Evolutionary conservation across 176 grass and related monocot species (phyloP), one percentile per base, ranked within the genome.

Genomic region (Musa schizocarpa): DNA sequence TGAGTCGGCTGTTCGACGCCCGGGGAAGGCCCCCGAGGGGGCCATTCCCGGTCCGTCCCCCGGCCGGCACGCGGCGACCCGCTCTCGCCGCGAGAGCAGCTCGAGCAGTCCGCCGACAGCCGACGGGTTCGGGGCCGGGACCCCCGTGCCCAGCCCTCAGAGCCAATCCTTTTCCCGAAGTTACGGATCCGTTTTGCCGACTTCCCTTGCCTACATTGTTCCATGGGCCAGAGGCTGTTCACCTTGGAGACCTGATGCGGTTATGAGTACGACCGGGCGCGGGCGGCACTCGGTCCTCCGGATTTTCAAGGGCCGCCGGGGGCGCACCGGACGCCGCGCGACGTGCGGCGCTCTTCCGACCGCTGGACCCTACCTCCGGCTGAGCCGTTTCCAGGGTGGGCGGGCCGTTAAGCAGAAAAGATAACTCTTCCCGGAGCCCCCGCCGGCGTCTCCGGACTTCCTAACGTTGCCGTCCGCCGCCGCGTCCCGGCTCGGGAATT

Each of bases 301-400:
- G 57, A 86, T 86, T 86, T 86, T 81, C 83, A 86, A 19, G 83
- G 83, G 83, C 83, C 78, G 57, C 74, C 73, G 78, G 78, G 78
- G 83, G 77, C 54, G 78, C 83, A 85, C 78, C 78, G 64, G 83
- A 85, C 83, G 72, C 77, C 83, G 54, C 77, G 72, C 71, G 83
- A 85, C 70, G 64, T 85, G 83, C 63, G 83, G 83, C 76, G 83
- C 71, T 74, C 71, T 74, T 74, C 52, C 71, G 71, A 1, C 52
- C 52, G 52, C 52, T 53, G 23, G 23, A 24, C 23, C 68, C 23
- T 24, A 24, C 23, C 23, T 24, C 23, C 23, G 23, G 23, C 23
- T 24, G 23, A 24, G 23, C 23, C 23, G 23, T 24, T 24, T 24
- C 23, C 23, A 24, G 23, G 23, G 23, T 24, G 23, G 23, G 23